Base-by-base conservation (phyloP, 2,329 filamentous ascomycete species). In the Penicillium brevicompactum region DNA sequence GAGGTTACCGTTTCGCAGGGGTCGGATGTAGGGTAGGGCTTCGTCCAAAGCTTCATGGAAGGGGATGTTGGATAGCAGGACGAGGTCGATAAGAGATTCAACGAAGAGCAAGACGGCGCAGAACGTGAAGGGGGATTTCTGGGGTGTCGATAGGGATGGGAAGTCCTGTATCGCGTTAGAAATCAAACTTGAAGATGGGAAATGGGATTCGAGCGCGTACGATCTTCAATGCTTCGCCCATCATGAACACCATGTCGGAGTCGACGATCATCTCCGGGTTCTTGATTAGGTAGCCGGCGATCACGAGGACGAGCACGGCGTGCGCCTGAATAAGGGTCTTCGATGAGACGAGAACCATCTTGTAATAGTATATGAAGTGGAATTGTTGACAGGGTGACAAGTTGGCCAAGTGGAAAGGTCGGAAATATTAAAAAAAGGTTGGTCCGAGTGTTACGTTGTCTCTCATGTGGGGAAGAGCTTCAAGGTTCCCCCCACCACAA, bases 161-260 rank as follows among this genome's bases (percentile, higher is more conserved):
- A 87, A 84, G 42, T 75, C 70, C 73, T 76, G n/a, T 46, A 46
- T 43, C 30, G 18, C 30, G 40, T 62, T 54, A 66, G 57, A 24
- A 14, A 30, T 30, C 18, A 8, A 40, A 4, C 34, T n/a, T n/a
- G 14, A 5, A 27, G 24, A 27, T 27, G 24, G 11, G 4, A 4
- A 37, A n/a, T 37, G 11, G 14, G 34, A 6, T 38, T 22, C 7
- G 8, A 6, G 37, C 21, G 46, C 53, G 37, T 80, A 93, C 91
- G 71, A 96, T 83, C 64, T 87, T 85, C 86, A 95, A 90, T 50
- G 90, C 86, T 74, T 95, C 89, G 51, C 91, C 91, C 24, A 96
- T 77, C 30, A 96, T 83, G 64, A 86, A 90, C 46, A 96, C 90
- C 21, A 96, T 74, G 49, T 88, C 86, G 67, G 95, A 91, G 69